Evolutionary conservation across 23 red algal species (phyloP).

Genomic region (Gracilariopsis chorda): DNA sequence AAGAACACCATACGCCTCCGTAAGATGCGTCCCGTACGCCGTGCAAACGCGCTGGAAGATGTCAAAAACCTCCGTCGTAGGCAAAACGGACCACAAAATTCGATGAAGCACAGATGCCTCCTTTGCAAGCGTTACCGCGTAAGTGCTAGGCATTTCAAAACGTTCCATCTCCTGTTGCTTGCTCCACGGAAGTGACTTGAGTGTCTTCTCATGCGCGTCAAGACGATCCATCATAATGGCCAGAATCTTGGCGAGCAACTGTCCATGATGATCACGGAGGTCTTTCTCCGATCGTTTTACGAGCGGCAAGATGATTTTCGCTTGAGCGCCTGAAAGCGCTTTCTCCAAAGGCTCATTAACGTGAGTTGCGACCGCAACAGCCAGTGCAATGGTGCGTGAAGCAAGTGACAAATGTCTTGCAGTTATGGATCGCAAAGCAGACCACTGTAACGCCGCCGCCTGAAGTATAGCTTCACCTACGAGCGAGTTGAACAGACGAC

Average conservation of each 20-base stretch:
- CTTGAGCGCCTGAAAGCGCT: slow-evolving; percentile 4
- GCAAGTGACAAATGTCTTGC: slow-evolving; percentile 75
- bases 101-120: slow-evolving; percentile 69
- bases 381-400: slow-evolving; percentile 61
- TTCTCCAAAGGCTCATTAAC: slow-evolving; percentile 24
- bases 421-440: slow-evolving; percentile 79
- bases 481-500: slow-evolving; percentile 61
- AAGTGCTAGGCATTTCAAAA: slow-evolving; percentile 59
- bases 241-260: slow-evolving; percentile 70
- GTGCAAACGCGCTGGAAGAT: slow-evolving; percentile 57
- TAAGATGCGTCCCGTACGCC: slow-evolving; percentile 50
- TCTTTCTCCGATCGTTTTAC: slow-evolving; percentile 51
- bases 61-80: slow-evolving; percentile 41
- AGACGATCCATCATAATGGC: slow-evolving; percentile 81
- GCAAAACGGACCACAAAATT: slow-evolving; percentile 66
- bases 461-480: slow-evolving; percentile 47
- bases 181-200: slow-evolving; percentile 63
- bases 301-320: slow-evolving; percentile 20
- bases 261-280: slow-evolving; percentile 59
- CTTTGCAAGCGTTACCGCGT: slow-evolving; percentile 55
- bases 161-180: slow-evolving; percentile 53
- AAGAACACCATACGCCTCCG: slow-evolving; percentile 44
- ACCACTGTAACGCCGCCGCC: slow-evolving; percentile 63
- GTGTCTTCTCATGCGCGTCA: slow-evolving; percentile 35
- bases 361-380: slow-evolving; percentile 32